Base-by-base conservation (phyloP, 2,329 filamentous ascomycete species). In the Ascochyta rabiei region DNA sequence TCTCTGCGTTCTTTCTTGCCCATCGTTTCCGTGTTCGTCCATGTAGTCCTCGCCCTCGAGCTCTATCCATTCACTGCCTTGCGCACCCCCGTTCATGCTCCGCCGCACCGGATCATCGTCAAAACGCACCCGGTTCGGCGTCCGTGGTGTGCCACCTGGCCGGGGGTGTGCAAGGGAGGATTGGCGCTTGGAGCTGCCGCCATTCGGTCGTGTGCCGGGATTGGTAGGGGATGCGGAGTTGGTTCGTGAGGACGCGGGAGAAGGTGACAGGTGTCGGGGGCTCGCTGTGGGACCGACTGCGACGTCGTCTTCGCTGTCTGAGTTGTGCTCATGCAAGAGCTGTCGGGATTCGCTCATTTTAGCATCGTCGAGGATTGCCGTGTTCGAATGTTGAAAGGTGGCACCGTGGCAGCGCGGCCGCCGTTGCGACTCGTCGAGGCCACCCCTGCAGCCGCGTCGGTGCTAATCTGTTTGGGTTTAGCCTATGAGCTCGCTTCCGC, bases 51-150 rank as follows among this genome's bases (percentile, higher is more conserved):
- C 85, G 35, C 85, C 84, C 26, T 87, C 82, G 5, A 83, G 67
- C 79, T 75, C 73, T 74, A 86, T 70, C 78, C 77, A 80, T 39
- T 75, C 73, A 13, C 55, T 67, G 33, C 67, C 64, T 19, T 43
- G 30, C 56, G 60, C 56, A 34, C 67, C 70, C 15, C 61, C 76
- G 56, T 76, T 76, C 57, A 69, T 66, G 48, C 71, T 72, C 54
- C 53, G 70, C 66, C 64, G 62, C 49, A 61, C 55, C 2, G 71
- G 68, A 21, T 66, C 59, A 44, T 73, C 69, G 66, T 88, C 87
- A 75, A 95, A 95, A 62, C 88, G 87, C 40, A 95, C 90, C 23
- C 89, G 83, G 70, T 90, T 88, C 8, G 84, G 82, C 1, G 88
- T 91, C 48, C 88, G 75, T 16, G 88, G 84, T 31, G 84, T 82